These are phyloP conservation scores for Pterocarpus macrocarpus DNA, from an alignment of 306 rosid genomes.

Conservation along the genomic window DNA sequence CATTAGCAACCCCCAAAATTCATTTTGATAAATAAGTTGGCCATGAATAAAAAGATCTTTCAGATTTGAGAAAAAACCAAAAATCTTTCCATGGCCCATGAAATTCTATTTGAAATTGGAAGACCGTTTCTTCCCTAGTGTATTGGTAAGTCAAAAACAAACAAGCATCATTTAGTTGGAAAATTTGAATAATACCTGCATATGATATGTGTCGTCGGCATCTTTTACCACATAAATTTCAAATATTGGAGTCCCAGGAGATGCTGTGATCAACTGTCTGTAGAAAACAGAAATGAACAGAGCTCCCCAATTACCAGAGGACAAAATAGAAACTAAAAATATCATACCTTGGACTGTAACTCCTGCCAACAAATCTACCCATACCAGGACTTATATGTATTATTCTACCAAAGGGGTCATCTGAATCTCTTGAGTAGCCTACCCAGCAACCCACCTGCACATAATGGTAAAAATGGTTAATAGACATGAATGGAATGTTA, in stretches of 20 bases:
- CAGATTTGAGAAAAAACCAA: not conserved
- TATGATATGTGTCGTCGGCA: constrained; percentile 68
- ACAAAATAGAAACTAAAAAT: constrained; percentile 42
- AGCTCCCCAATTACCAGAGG: constrained; percentile 14
- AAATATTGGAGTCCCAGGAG: constrained; percentile 87
- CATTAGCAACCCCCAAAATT: not conserved
- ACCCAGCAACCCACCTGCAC: constrained; percentile 99
- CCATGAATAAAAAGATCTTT: constrained; percentile 31
- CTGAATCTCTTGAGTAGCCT: constrained; percentile 87
- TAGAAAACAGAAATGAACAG: constrained; percentile 51
- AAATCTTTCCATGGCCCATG: constrained; percentile 4
- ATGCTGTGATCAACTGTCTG: constrained; percentile 88
- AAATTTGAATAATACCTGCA: constrained; percentile 65
- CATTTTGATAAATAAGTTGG: constrained; percentile 37
- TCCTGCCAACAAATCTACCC: constrained; percentile 87
- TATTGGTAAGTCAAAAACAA: constrained; percentile 17
- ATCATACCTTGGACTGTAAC: constrained; percentile 87
- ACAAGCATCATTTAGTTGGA: constrained; percentile 30
- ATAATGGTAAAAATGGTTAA: constrained; percentile 44
- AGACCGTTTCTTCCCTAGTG: not conserved
- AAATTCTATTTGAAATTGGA: constrained; percentile 8
- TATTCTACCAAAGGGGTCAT: constrained; percentile 89
- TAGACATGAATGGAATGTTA: not conserved
- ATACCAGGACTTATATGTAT: constrained; percentile 85
- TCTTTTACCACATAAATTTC: constrained; percentile 92